Evolutionary conservation across 306 rosid genomes (phyloP).

Genomic region (Lathyrus sativus): DNA sequence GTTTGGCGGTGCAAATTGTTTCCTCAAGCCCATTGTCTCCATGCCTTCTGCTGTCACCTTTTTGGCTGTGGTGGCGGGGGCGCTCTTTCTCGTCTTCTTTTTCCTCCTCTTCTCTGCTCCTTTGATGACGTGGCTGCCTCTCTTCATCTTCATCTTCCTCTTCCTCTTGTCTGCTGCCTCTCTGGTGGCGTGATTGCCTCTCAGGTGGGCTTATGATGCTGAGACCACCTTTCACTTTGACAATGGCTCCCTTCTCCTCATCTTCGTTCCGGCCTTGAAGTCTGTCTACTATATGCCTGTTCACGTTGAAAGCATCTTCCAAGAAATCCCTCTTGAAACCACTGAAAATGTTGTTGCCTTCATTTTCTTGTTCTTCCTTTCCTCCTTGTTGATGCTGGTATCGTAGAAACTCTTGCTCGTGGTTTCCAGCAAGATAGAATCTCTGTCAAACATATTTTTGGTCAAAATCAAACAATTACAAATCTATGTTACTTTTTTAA

Average conservation of each 20-base stretch:
- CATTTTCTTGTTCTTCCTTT: constrained; percentile 5
- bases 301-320: constrained; percentile 48
- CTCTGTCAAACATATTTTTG: constrained; percentile 37
- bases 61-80: neutral
- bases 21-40: constrained; percentile 48
- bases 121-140: neutral
- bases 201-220: constrained; percentile 47
- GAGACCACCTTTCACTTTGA: constrained; percentile 51
- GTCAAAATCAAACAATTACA: no score
- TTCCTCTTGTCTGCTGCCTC: neutral
- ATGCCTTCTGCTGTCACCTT: neutral
- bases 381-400: constrained; percentile 17
- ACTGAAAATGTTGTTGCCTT: constrained; percentile 45
- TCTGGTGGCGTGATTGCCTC: neutral
- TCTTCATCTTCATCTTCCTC: neutral
- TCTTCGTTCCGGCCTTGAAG: constrained; percentile 49
- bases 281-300: constrained; percentile 38
- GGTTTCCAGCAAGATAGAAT: constrained; percentile 75
- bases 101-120: neutral
- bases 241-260: constrained; percentile 47
- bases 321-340: constrained; percentile 47
- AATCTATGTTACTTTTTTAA: neutral
- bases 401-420: constrained; percentile 40
- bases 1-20: constrained; percentile 49
- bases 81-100: neutral